Conservation (phyloP, 176 grass and related monocot genomes). For the Aegilops umbellulata region DNA sequence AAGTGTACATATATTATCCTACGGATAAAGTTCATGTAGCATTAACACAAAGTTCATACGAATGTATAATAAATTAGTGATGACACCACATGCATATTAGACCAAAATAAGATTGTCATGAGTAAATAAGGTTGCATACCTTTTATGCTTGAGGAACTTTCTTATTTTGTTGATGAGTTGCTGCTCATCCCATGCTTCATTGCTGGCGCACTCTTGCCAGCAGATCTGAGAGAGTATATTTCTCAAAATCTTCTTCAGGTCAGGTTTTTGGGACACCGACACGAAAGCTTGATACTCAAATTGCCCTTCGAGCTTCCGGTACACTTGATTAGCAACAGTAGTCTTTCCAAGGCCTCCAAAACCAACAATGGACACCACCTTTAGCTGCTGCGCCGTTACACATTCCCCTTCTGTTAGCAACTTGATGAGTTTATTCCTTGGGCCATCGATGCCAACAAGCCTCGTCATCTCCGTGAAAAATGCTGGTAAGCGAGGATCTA, state of each 20-base stretch:
- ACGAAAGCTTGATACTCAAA: constrained; percentile 20
- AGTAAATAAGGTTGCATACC: background rate
- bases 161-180: constrained; percentile 17
- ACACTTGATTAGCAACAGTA: constrained; percentile 11
- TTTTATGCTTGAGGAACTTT: constrained; percentile 15
- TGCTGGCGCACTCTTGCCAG: background rate
- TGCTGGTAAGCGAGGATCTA: constrained; percentile 17
- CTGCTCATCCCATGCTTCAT: background rate
- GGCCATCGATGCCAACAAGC: background rate
- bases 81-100: background rate
- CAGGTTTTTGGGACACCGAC: constrained; percentile 18
- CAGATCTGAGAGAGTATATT: constrained; percentile 15
- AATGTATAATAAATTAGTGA: background rate
- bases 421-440: constrained; percentile 20
- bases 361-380: constrained; percentile 13
- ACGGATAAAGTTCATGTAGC: background rate
- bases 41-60: background rate
- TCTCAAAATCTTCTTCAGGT: constrained; percentile 19
- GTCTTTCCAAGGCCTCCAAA: constrained; percentile 27
- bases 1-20: background rate
- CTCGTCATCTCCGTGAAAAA: background rate
- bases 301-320: constrained; percentile 10
- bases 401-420: background rate
- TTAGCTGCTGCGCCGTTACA: background rate
- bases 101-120: background rate